Percentiles rank a stretch among this genome's conserved stretches.
Conservation (phyloP, 2,329 filamentous ascomycete species). For the Phoma sp. region DNA sequence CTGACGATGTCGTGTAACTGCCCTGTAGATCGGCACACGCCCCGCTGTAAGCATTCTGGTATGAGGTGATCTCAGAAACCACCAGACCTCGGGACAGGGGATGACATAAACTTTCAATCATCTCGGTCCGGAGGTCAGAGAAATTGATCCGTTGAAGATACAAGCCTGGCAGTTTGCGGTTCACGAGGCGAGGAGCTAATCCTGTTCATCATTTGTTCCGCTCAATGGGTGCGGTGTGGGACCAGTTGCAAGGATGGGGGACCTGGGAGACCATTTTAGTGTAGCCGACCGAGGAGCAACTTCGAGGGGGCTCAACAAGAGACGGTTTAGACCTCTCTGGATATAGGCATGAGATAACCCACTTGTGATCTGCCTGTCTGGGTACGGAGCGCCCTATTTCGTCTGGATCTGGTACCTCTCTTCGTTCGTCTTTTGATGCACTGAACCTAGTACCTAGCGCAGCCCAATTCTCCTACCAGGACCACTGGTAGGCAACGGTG, state of each 20-base stretch:
- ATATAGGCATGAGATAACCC: not conserved
- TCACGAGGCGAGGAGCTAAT: constrained; percentile 2
- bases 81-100: not conserved
- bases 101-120: not conserved
- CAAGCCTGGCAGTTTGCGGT: not conserved
- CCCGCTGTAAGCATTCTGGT: constrained; percentile 4
- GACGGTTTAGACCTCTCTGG: not conserved
- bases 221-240: constrained; percentile 12
- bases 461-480: not conserved
- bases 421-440: not conserved
- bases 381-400: not conserved
- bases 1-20: constrained; percentile 18
- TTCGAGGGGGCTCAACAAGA: not conserved
- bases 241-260: constrained; percentile 8
- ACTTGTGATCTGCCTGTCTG: too few species aligned
- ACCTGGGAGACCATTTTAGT: not conserved
- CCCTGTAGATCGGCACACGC: constrained; percentile 11
- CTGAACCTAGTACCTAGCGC: not conserved
- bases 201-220: not conserved
- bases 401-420: not conserved
- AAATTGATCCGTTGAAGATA: not conserved
- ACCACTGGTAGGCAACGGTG: not conserved
- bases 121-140: not conserved
- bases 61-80: not conserved
- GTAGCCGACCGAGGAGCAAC: not conserved